phyloP scores from a whole-genome alignment of 345 rosid genomes.

The Conringia planisiliqua region DNA sequence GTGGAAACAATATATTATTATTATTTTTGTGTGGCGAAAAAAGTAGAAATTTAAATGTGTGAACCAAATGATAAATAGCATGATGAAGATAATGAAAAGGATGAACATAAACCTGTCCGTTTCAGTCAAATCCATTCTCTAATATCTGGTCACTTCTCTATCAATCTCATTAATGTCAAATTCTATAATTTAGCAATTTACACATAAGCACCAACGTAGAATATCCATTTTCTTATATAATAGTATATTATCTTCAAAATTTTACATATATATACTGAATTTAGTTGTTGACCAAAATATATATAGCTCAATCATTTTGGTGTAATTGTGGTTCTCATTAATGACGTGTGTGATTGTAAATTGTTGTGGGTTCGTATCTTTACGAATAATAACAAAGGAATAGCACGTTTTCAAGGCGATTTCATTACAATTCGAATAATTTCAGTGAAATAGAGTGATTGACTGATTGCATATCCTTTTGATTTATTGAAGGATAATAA shows the following conservation, averaged over 20 bases:
- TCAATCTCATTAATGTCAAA: not conserved
- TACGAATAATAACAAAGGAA: not conserved
- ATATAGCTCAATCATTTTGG: not conserved
- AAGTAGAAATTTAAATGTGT: not conserved
- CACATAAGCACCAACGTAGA: not conserved
- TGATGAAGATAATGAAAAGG: not conserved
- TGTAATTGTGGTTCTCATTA: not conserved
- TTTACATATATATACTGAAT: not conserved
- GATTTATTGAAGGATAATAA: not conserved
- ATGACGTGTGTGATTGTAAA: conserved; percentile 24
- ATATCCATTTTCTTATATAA: not conserved
- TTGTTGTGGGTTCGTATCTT: conserved; percentile 10
- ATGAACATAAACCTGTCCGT: conserved; percentile 12
- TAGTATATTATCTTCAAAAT: not conserved
- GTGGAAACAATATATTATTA: not conserved
- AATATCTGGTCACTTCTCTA: conserved; percentile 14
- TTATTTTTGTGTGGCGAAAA: not conserved
- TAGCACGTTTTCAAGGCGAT: conserved; percentile 2
- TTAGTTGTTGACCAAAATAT: not conserved
- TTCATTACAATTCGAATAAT: not conserved
- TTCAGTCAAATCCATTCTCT: conserved; percentile 2
- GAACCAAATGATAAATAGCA: not conserved
- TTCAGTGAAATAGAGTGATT: not conserved
- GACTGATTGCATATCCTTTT: conserved; percentile 11
- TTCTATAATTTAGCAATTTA: not conserved